phyloP scores from a whole-genome alignment of 345 rosid species.

The Salix dunnii region DNA sequence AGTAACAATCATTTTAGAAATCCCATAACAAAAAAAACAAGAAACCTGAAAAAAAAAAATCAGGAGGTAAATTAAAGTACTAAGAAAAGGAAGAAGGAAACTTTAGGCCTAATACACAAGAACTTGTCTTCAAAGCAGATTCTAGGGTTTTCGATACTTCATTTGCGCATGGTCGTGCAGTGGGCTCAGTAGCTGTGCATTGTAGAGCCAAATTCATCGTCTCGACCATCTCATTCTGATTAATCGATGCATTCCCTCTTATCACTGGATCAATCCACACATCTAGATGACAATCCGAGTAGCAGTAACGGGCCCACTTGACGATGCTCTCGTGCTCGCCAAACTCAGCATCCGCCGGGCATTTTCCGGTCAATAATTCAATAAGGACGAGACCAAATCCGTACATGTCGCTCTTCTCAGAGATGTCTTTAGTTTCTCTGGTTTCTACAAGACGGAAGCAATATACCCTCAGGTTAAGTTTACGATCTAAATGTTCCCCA shows the following conservation, averaged over 20 bases:
- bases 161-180: slow-evolving; percentile 56
- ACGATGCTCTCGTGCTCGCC: slow-evolving; percentile 49
- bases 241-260: slow-evolving; percentile 22
- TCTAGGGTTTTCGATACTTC: slow-evolving; percentile 48
- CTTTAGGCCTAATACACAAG: slow-evolving; percentile 38
- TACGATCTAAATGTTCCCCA: background rate
- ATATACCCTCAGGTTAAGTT: background rate
- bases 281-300: slow-evolving; percentile 59
- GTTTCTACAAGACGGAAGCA: slow-evolving; percentile 39
- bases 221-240: slow-evolving; percentile 45
- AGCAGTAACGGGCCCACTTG: slow-evolving; percentile 74
- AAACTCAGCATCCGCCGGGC: slow-evolving; percentile 54
- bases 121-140: slow-evolving; percentile 31
- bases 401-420: slow-evolving; percentile 62
- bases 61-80: slow-evolving; percentile 22
- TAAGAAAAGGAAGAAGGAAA: slow-evolving; percentile 29
- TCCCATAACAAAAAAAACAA: background rate
- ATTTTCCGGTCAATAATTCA: slow-evolving; percentile 63
- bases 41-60: slow-evolving; percentile 13
- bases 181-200: slow-evolving; percentile 64
- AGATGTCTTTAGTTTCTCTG: slow-evolving; percentile 44
- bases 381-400: slow-evolving; percentile 68
- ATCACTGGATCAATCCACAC: slow-evolving; percentile 65
- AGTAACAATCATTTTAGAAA: slow-evolving; percentile 13
- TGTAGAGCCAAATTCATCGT: slow-evolving; percentile 68